Evolutionary conservation across 2,329 filamentous ascomycete genomes (phyloP).

Genomic region (Xylaria sp.): DNA sequence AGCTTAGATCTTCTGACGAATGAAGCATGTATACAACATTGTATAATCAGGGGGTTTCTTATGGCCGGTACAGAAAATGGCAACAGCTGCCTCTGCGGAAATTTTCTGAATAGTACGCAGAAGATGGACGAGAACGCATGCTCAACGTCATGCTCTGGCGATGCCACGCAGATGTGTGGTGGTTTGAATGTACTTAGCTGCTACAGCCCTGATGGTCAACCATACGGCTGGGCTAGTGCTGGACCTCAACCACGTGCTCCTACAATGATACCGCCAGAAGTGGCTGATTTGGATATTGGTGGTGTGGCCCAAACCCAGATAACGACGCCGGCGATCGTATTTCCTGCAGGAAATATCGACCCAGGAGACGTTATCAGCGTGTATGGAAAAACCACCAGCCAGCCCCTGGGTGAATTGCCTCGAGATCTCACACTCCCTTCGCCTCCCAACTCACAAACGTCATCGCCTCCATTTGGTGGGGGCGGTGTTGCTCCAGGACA

Average conservation of each 20-base stretch:
- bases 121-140: constrained; percentile 60
- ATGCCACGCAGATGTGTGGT: constrained; percentile 61
- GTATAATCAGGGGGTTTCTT: constrained; percentile 56
- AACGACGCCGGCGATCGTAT: constrained; percentile 43
- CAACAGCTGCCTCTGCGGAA: constrained; percentile 61
- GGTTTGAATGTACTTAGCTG: constrained; percentile 59
- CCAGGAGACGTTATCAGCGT: constrained; percentile 38
- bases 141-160: constrained; percentile 62
- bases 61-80: constrained; percentile 63
- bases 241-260: constrained; percentile 46
- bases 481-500: constrained; percentile 32
- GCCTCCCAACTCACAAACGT: constrained; percentile 21
- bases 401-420: constrained; percentile 44
- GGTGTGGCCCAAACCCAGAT: constrained; percentile 45
- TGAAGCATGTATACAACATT: constrained; percentile 59
- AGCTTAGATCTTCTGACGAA: constrained; percentile 44
- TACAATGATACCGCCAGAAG: constrained; percentile 42
- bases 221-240: constrained; percentile 49
- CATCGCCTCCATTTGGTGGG: constrained; percentile 31
- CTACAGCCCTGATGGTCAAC: constrained; percentile 55
- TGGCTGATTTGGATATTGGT: constrained; percentile 42
- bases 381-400: constrained; percentile 42
- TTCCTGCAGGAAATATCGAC: constrained; percentile 41
- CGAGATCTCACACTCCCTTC: constrained; percentile 34
- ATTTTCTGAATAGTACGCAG: constrained; percentile 53